These are phyloP conservation scores for Waltergamsia citrina DNA, from an alignment of 2,329 filamentous ascomycete genomes.

Conservation along the genomic window DNA sequence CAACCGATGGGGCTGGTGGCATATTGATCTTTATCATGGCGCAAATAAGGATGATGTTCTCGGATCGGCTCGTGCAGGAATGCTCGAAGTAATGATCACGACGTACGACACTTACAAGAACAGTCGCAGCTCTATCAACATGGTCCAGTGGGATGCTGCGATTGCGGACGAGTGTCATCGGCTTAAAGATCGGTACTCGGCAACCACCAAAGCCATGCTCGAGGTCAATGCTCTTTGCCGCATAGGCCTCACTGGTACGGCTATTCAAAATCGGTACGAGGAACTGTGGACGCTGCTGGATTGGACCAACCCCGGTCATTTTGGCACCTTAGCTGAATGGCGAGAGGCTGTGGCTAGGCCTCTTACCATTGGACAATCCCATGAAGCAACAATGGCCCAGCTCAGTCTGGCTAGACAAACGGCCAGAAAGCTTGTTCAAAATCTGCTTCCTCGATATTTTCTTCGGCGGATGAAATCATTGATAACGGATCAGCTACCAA, in stretches of 20 bases:
- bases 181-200: constrained; percentile 71
- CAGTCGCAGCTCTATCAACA: constrained; percentile 64
- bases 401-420: constrained; percentile 73
- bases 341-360: constrained; percentile 68
- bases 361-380: constrained; percentile 79
- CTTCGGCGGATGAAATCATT: constrained; percentile 86
- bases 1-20: constrained; percentile 92
- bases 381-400: constrained; percentile 78
- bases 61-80: constrained; percentile 62
- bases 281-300: constrained; percentile 94
- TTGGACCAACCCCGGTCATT: constrained; percentile 82
- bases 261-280: constrained; percentile 96
- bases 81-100: constrained; percentile 84
- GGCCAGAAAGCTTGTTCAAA: constrained; percentile 75
- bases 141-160: constrained; percentile 85
- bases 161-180: constrained; percentile 90
- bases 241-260: constrained; percentile 88
- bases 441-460: constrained; percentile 83
- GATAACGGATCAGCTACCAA: constrained; percentile 86
- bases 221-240: constrained; percentile 85
- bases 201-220: constrained; percentile 78
- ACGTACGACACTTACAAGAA: constrained; percentile 89
- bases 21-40: constrained; percentile 75
- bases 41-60: constrained; percentile 57
- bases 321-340: constrained; percentile 63